phyloP scores from a whole-genome alignment of 768 basidiomycete species.

The Naganishia vishniacii region DNA sequence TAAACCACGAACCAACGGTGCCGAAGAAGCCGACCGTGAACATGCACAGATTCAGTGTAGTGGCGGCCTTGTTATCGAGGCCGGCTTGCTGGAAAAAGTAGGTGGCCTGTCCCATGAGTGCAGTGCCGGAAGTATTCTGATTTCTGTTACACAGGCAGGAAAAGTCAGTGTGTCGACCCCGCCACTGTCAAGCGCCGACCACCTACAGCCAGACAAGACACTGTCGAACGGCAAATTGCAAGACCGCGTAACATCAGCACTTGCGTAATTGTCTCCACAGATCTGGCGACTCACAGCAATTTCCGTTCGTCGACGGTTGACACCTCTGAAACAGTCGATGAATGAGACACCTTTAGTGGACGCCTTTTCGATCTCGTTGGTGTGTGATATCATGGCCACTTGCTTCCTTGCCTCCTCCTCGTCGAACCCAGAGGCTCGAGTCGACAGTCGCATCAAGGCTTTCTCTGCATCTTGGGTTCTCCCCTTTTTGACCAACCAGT shows the following conservation, averaged over 20 bases:
- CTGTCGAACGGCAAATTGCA: no score
- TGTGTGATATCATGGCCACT: conserved; percentile 36
- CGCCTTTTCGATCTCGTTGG: conserved; percentile 35
- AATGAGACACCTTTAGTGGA: conserved; percentile 28
- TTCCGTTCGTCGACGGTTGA: conserved; percentile 37
- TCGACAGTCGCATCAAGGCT: conserved; percentile 26
- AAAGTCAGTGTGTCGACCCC: no score
- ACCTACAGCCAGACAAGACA: no score
- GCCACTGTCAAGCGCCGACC: no score
- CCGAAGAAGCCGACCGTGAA: conserved; percentile 35
- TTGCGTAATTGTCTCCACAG: no score
- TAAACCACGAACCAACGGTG: conserved; percentile 37
- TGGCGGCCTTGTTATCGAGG: conserved; percentile 22
- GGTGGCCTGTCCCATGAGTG: conserved; percentile 25
- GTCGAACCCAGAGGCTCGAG: conserved; percentile 21
- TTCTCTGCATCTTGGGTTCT: conserved; percentile 32
- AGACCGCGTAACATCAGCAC: no score
- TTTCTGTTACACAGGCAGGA: conserved; percentile 26
- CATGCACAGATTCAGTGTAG: conserved; percentile 32
- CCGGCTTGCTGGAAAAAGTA: conserved; percentile 22
- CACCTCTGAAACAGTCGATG: conserved; percentile 34
- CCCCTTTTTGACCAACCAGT: conserved; percentile 46
- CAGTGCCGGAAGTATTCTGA: conserved; percentile 5
- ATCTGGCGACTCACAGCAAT: conserved; percentile 28
- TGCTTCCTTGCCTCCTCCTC: conserved; percentile 30